These are phyloP conservation scores for Ascomycota sp. DNA, from an alignment of 2,329 filamentous ascomycete species.

Conservation along the genomic window DNA sequence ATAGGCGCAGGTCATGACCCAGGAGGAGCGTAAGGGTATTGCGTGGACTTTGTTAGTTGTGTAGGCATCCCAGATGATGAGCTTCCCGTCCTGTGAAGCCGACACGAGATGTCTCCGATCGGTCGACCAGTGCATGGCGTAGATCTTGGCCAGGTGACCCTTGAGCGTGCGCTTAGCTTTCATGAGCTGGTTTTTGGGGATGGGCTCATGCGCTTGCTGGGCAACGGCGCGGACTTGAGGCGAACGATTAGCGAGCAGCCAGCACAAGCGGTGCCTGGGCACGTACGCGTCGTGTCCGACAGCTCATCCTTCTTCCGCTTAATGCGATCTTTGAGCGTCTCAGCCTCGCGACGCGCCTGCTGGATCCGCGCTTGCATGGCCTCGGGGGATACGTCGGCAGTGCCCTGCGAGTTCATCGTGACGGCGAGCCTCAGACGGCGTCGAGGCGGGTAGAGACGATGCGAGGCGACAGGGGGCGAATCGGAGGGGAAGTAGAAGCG, in stretches of 20 bases:
- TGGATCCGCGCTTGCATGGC: slow-evolving; percentile 85
- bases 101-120: slow-evolving; percentile 92
- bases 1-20: slow-evolving; percentile 99
- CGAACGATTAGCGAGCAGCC: background rate
- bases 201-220: slow-evolving; percentile 72
- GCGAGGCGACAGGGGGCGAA: slow-evolving; percentile 1
- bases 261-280: too few relatives aligned
- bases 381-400: slow-evolving; percentile 44
- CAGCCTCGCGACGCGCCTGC: slow-evolving; percentile 85
- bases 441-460: slow-evolving; percentile 2
- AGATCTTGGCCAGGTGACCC: slow-evolving; percentile 96
- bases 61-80: slow-evolving; percentile 99
- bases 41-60: slow-evolving; percentile 99
- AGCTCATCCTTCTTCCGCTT: slow-evolving; percentile 99
- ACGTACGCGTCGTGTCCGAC: slow-evolving; percentile 89
- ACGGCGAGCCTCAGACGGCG: too few relatives aligned
- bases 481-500: slow-evolving; percentile 1
- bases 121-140: slow-evolving; percentile 99
- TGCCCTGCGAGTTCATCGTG: slow-evolving; percentile 33
- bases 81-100: slow-evolving; percentile 93
- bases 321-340: slow-evolving; percentile 93
- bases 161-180: slow-evolving; percentile 92
- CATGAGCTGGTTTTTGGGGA: slow-evolving; percentile 83
- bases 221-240: slow-evolving; percentile 69
- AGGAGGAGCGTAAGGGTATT: slow-evolving; percentile 88